phyloP scores from a whole-genome alignment of 2,329 filamentous ascomycete genomes.

The Scedosporium minutisporum region DNA sequence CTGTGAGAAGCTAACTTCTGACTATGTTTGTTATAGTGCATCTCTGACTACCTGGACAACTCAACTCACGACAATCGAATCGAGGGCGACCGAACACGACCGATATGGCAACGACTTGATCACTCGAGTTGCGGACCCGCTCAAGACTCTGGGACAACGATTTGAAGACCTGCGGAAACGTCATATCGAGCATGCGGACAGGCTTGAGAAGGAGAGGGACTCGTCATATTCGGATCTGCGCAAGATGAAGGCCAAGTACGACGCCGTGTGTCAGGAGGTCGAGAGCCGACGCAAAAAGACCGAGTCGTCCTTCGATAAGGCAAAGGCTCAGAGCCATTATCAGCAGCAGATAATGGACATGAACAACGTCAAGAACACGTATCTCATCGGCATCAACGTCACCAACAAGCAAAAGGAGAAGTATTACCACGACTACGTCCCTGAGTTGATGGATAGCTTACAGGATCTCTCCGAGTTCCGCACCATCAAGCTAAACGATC shows the following conservation, averaged over 20 bases:
- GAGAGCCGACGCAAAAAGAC: constrained; percentile 92
- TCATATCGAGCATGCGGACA: constrained; percentile 79
- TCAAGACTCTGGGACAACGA: constrained; percentile 62
- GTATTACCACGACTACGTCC: constrained; percentile 95
- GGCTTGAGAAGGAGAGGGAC: constrained; percentile 84
- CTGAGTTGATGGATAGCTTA: constrained; percentile 83
- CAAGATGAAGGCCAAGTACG: constrained; percentile 90
- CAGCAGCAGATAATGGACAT: constrained; percentile 89
- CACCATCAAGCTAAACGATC: constrained; percentile 68
- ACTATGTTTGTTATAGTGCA: constrained; percentile 45
- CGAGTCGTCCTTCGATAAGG: constrained; percentile 87
- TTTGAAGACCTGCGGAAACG: constrained; percentile 91
- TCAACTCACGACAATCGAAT: constrained; percentile 82
- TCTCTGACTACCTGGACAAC: constrained; percentile 96
- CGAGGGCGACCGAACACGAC: constrained; percentile 81
- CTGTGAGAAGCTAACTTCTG: not conserved
- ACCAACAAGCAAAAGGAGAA: constrained; percentile 96
- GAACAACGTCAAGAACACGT: constrained; percentile 98
- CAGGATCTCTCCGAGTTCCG: constrained; percentile 91
- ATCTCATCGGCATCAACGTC: constrained; percentile 89
- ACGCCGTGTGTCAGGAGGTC: constrained; percentile 85
- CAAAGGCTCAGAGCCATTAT: constrained; percentile 83
- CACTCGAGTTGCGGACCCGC: constrained; percentile 71
- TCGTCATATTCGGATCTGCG: constrained; percentile 72
- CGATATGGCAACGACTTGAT: constrained; percentile 71